A percentile compares a stretch with the other conserved stretches of the same genome.
These are phyloP conservation scores for Debaryomyces nepalensis DNA, from an alignment of 1,139 yeast genomes.

Conservation along the genomic window DNA sequence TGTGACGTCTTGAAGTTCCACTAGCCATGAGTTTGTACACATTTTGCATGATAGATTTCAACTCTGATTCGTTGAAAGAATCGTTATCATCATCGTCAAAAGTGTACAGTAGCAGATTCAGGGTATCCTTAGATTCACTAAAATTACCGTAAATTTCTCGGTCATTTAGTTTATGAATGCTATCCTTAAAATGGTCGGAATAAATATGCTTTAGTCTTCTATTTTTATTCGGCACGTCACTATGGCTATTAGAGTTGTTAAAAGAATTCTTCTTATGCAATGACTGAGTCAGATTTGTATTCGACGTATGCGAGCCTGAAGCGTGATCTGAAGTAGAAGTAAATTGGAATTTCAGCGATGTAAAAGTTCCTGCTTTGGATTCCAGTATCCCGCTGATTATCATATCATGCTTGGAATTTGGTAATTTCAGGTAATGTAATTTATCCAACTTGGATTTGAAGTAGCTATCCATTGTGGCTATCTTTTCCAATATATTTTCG, in stretches of 20 bases:
- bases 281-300: neutral
- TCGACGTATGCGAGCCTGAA: neutral
- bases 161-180: conserved; percentile 13
- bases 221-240: neutral
- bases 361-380: neutral
- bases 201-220: conserved; percentile 4
- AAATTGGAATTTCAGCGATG: conserved; percentile 1
- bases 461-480: conserved; percentile 16
- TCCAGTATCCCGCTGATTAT: conserved; percentile 5
- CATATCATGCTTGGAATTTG: neutral
- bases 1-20: conserved; percentile 15
- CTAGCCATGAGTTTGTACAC: conserved; percentile 34
- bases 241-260: neutral
- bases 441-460: conserved; percentile 7
- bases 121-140: conserved; percentile 22
- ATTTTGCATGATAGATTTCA: conserved; percentile 29
- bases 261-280: neutral
- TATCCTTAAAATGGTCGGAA: conserved; percentile 1
- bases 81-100: conserved; percentile 5
- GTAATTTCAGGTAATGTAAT: neutral
- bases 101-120: conserved; percentile 3
- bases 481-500: conserved; percentile 26
- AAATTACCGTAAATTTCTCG: conserved; percentile 29
- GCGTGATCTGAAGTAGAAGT: conserved; percentile 3
- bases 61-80: conserved; percentile 16